These are phyloP conservation scores for Strobilomyces echinocephalus DNA, from an alignment of 768 basidiomycete genomes.

Conservation along the genomic window DNA sequence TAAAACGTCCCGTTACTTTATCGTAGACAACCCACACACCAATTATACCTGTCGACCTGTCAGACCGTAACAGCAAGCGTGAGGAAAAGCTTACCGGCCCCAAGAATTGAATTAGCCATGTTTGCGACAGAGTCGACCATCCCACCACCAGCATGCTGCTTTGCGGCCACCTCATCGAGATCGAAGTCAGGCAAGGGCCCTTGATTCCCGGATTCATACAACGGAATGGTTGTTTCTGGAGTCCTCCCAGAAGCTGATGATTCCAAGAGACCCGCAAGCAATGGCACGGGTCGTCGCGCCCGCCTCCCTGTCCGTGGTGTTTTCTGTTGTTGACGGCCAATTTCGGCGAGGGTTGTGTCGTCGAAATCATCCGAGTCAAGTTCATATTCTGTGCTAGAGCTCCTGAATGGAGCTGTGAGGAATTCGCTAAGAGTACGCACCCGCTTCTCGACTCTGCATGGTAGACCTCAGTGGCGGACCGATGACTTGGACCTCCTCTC, in stretches of 20 bases:
- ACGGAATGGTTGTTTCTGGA: conserved; percentile 51
- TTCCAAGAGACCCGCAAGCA: conserved; percentile 77
- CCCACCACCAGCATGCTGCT: conserved; percentile 64
- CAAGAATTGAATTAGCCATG: conserved; percentile 95
- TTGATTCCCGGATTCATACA: conserved; percentile 35
- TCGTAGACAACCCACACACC: conserved; percentile 38
- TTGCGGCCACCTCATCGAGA: conserved; percentile 68
- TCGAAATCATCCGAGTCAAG: conserved; percentile 81
- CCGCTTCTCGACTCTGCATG: conserved; percentile 70
- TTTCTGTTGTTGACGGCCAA: conserved; percentile 27
- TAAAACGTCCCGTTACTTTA: neutral
- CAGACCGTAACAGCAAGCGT: conserved; percentile 13
- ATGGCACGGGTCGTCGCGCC: conserved; percentile 59
- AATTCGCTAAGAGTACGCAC: conserved; percentile 45
- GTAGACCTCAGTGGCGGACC: conserved; percentile 69
- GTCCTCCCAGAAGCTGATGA: conserved; percentile 53
- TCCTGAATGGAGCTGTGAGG: conserved; percentile 7
- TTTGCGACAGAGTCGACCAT: conserved; percentile 79
- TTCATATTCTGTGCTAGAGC: conserved; percentile 60
- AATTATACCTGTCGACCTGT: conserved; percentile 54
- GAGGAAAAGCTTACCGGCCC: conserved; percentile 59
- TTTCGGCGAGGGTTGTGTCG: conserved; percentile 36
- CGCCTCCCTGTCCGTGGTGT: conserved; percentile 29
- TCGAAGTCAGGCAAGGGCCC: conserved; percentile 34
- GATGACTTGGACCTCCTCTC: conserved; percentile 66